Conservation (phyloP, 1,139 yeast genomes). For the Diutina catenulata region DNA sequence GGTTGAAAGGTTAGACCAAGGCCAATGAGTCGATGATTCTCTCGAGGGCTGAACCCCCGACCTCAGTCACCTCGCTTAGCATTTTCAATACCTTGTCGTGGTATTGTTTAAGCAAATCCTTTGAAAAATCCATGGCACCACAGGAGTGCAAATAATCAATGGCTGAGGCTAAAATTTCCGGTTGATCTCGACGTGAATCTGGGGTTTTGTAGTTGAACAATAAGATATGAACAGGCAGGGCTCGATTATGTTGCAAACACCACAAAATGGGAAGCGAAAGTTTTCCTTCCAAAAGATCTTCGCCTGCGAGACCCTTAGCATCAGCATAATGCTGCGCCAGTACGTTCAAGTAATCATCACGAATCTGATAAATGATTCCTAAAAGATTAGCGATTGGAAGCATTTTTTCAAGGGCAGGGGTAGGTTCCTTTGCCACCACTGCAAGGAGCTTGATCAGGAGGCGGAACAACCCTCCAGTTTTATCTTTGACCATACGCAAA, state of each 20-base stretch:
- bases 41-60: background rate
- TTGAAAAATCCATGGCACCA: constrained; percentile 1
- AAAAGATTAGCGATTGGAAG: constrained; percentile 62
- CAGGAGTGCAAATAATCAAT: background rate
- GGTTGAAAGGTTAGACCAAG: background rate
- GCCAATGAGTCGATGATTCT: background rate
- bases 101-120: background rate
- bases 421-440: constrained; percentile 12
- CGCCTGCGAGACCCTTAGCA: constrained; percentile 68
- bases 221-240: background rate
- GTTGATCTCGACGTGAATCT: background rate
- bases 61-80: background rate
- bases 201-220: background rate
- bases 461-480: constrained; percentile 82
- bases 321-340: constrained; percentile 38
- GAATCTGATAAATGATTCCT: constrained; percentile 72
- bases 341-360: constrained; percentile 70
- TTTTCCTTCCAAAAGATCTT: constrained; percentile 84
- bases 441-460: constrained; percentile 58
- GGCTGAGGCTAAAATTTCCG: background rate
- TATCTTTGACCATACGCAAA: constrained; percentile 69
- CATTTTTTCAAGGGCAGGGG: constrained; percentile 11
- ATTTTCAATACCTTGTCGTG: background rate
- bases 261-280: constrained; percentile 50
- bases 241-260: background rate